Evolutionary conservation across 139 green algal species (phyloP).

Genomic region (Edaphochlamys debaryana): DNA sequence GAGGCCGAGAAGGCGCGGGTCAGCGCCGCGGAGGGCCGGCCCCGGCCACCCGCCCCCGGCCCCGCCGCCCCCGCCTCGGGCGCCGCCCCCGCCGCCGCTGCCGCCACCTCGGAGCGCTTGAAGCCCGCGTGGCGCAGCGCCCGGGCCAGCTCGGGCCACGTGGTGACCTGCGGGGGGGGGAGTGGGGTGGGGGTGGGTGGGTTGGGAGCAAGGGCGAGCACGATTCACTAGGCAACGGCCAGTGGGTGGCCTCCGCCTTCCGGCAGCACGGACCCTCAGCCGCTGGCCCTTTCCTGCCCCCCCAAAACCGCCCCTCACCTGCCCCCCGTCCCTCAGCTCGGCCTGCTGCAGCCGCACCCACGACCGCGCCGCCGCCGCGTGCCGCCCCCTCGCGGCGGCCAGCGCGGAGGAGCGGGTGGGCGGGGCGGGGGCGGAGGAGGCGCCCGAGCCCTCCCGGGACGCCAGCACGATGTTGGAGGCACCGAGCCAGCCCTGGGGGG

Average conservation of each 20-base stretch:
- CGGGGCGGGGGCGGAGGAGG: not conserved
- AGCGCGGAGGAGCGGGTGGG: not conserved
- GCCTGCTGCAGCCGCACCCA: slow-evolving; percentile 16
- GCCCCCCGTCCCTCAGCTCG: not conserved
- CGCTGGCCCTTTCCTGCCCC: not conserved
- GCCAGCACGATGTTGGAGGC: not conserved
- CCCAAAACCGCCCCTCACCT: not conserved
- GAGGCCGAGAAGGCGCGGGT: no score
- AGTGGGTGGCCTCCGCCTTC: not conserved
- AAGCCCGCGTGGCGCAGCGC: not conserved
- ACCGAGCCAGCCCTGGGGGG: not conserved
- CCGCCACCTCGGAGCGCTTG: not conserved
- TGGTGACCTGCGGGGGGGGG: not conserved
- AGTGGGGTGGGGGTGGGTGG: no score
- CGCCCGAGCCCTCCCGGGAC: not conserved
- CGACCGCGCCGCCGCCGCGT: not conserved
- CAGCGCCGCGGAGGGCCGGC: no score
- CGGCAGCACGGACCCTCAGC: no score
- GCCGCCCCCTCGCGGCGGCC: no score
- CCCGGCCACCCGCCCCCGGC: no score
- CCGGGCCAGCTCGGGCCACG: not conserved
- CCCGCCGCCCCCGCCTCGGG: no score
- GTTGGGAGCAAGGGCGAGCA: not conserved
- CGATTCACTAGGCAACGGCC: not conserved
- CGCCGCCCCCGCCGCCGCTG: no score